Evolutionary conservation across 2,329 filamentous ascomycete species (phyloP), one percentile per base, ranked within the genome.

Genomic region (Massarina eburnea): DNA sequence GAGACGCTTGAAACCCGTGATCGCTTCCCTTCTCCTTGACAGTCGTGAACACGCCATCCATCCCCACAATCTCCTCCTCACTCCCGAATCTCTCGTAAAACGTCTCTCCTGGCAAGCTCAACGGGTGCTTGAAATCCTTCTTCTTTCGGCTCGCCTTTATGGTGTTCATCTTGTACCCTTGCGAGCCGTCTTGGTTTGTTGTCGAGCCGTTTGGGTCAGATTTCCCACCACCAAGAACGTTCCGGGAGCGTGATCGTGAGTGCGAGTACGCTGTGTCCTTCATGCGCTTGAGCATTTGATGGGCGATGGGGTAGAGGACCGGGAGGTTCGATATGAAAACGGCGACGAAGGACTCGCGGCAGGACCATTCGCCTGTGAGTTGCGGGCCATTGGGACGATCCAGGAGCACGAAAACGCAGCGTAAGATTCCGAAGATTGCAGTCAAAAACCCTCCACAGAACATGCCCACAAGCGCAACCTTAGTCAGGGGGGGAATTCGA

Each of bases 371-470:
- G 24, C 37, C 37, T 12, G 37, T n/a, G 45, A 71, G 68, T 10
- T 71, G 71, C 55, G 71, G 66, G 66, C 50, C 39, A 72, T 69
- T 39, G 72, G 71, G 39, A 70, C 64, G 39, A 65, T 55, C 24
- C 66, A 70, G 19, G 34, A 39, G 67, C 64, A 49, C 32, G 10
- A 36, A 40, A n/a, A 45, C 45, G 42, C 54, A 57, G 33, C 80
- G 78, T 8, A 83, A 64, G 44, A 82, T 75, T 3, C 76, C 78
- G 17, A 76, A 76, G 32, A 77, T 72, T 53, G 80, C 81, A 38
- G 82, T 76, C 53, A 83, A 81, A 10, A 77, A 55, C 5, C 78
- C 80, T 10, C 79, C 79, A 27, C 75, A 75, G 59, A 83, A 83
- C 14, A 84, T 70, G 4, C 80, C 48, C 2, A 80, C 68, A 0